Conservation (phyloP, 2,329 filamentous ascomycete species). For the Periconia macrospinosa region DNA sequence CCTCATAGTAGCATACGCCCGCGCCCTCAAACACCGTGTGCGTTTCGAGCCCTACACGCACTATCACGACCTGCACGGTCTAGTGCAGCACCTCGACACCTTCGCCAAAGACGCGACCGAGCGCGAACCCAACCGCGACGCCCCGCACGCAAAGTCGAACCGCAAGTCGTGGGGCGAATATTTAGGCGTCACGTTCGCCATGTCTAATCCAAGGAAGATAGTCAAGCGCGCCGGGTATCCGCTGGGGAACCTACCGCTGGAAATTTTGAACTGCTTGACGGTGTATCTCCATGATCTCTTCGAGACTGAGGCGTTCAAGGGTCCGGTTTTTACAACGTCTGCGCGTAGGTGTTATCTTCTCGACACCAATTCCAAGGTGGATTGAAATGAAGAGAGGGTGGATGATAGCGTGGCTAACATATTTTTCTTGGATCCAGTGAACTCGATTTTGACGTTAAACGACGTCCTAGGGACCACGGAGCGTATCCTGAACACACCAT, state of each 20-base stretch:
- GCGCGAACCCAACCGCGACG: constrained; percentile 11
- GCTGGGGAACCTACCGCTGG: constrained; percentile 78
- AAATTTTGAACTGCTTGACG: constrained; percentile 74
- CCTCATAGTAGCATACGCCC: constrained; percentile 73
- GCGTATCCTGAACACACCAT: constrained; percentile 77
- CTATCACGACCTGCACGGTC: constrained; percentile 71
- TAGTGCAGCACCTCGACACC: constrained; percentile 73
- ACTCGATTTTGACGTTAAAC: constrained; percentile 65
- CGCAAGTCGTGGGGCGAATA: neutral
- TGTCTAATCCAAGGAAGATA: constrained; percentile 75
- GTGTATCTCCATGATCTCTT: constrained; percentile 66
- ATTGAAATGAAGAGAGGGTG: too few species aligned
- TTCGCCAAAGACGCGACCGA: constrained; percentile 60
- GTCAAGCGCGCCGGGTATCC: constrained; percentile 73
- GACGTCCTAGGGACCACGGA: constrained; percentile 72
- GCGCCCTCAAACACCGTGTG: constrained; percentile 77
- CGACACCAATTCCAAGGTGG: constrained; percentile 62
- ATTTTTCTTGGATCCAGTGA: constrained; percentile 45
- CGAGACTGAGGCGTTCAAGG: constrained; percentile 42
- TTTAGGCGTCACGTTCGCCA: constrained; percentile 75
- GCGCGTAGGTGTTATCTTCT: constrained; percentile 32
- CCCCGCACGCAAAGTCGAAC: neutral
- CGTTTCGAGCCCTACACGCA: constrained; percentile 81
- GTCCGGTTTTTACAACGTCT: too few species aligned
- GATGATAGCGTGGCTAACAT: constrained; percentile 19